Evolutionary conservation across 2,329 filamentous ascomycete species (phyloP).

Genomic region (Colletotrichum salicis): DNA sequence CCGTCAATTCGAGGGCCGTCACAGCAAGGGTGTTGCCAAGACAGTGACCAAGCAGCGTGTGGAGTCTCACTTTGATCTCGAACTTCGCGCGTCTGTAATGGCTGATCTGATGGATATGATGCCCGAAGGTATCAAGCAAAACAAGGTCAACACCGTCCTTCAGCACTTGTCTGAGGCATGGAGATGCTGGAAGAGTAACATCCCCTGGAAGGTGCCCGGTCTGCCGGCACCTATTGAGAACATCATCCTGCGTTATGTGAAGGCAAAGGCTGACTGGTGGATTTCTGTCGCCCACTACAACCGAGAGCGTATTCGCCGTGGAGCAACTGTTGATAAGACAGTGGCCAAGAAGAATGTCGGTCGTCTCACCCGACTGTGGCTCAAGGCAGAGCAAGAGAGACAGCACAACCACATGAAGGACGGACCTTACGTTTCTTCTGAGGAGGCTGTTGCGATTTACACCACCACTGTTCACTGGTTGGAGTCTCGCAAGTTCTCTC

Average conservation of each 20-base stretch:
- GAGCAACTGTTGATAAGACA: conserved; percentile 98
- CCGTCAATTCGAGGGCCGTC: conserved; percentile 96
- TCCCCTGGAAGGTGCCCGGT: conserved; percentile 98
- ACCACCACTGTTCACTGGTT: conserved; percentile 99
- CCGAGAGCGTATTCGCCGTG: conserved; percentile 93
- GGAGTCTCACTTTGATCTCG: conserved; percentile 97
- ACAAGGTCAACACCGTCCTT: conserved; percentile 97
- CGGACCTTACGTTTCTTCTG: conserved; percentile 96
- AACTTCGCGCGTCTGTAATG: conserved; percentile 98
- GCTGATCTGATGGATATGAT: conserved; percentile 99
- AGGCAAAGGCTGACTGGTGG: conserved; percentile 99
- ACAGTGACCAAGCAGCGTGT: conserved; percentile 99
- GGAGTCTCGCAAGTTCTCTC: conserved; percentile 97
- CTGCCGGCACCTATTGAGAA: conserved; percentile 97
- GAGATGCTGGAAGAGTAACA: conserved; percentile 99
- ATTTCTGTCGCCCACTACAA: conserved; percentile 99
- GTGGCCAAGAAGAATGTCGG: conserved; percentile 99
- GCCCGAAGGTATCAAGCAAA: conserved; percentile 99
- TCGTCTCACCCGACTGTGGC: conserved; percentile 91
- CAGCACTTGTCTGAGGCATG: conserved; percentile 98
- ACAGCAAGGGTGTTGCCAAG: conserved; percentile 98
- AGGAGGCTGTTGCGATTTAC: conserved; percentile 98
- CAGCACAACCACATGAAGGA: conserved; percentile 99
- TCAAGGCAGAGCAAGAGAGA: conserved; percentile 97
- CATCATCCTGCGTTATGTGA: conserved; percentile 97